Evolutionary conservation across 1,284 basidiomycete species (phyloP), one percentile per base, ranked within the genome.

Genomic region (Ustilago tritici): DNA sequence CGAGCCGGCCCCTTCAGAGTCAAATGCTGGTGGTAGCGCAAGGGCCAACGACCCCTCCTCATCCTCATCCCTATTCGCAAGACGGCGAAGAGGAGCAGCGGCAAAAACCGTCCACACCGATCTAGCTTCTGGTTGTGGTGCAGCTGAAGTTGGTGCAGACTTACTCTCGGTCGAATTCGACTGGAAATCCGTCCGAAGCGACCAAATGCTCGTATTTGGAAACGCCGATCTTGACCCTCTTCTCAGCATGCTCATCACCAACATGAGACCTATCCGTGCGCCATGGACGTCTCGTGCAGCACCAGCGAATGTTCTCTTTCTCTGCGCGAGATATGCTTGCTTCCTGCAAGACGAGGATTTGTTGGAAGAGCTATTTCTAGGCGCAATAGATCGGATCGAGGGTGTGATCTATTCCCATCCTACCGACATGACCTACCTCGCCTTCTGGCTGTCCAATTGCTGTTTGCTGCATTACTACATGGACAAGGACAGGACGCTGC

Each of bases 381-480:
- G 93, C 14, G 93, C 94, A 0, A 92, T 95, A 35, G 95, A 98
- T 85, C 89, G 92, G 40, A 95, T 99, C 53, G 95, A 99, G 87
- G 92, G 93, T 61, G 91, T 90, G 17, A 92, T 97, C 76, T 96
- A 95, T 56, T 66, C 76, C 5, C 65, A 82, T 32, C 69, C 80
- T 11, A 94, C 96, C 76, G 93, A 98, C 82, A 88, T 98, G 57
- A 91, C 93, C 3, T 91, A 91, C 80, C 90, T 96, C 28, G 90
- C 95, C 28, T 98, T 98, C 87, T 99, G 97, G 96, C 88, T 97
- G 47, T 94, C 94, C 87, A 99, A 99, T 86, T 90, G 91, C 32
- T 94, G 93, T 8, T 87, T 94, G 15, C 93, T 96, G 88, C 89
- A 98, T 17, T 94, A 98, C 87, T 91, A 98, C 62, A 89, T 97